Percentiles rank a stretch among this genome's conserved stretches.
Conservation (phyloP, 2,329 filamentous ascomycete genomes). For the Claviceps digitariae region DNA sequence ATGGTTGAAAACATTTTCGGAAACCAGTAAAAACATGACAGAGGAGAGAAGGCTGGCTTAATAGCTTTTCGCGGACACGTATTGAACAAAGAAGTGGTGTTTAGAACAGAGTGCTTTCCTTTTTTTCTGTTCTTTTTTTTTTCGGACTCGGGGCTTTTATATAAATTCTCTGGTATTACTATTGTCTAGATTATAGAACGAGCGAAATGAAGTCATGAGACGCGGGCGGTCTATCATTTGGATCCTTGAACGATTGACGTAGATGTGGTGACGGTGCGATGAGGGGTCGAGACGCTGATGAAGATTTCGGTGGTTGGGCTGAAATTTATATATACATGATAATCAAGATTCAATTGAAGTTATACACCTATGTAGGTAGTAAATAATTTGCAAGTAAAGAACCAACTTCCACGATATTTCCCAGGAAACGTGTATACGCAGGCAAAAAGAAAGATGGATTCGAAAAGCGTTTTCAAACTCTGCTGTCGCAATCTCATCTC, state of each 20-base stretch:
- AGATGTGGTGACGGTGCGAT: background rate
- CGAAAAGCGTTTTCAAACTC: no score
- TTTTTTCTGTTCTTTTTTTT: background rate
- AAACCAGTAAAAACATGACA: background rate
- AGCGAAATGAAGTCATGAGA: background rate
- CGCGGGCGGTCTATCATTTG: background rate
- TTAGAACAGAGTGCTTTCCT: background rate
- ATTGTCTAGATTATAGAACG: background rate
- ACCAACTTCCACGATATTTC: no score
- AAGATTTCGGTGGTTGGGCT: no score
- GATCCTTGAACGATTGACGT: background rate
- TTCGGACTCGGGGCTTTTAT: background rate
- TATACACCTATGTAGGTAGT: no score
- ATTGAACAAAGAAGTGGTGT: background rate
- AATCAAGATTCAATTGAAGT: no score
- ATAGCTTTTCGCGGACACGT: background rate
- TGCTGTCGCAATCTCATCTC: no score
- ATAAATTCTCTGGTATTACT: background rate
- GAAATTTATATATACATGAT: no score
- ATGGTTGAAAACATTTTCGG: conserved; percentile 62
- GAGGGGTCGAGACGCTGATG: background rate
- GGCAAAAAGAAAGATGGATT: no score
- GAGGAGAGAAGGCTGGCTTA: background rate
- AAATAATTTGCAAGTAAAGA: no score
- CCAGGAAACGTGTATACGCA: no score